Base-by-base conservation (phyloP, 2,329 filamentous ascomycete species). In the Westerdykella aurantiaca region DNA sequence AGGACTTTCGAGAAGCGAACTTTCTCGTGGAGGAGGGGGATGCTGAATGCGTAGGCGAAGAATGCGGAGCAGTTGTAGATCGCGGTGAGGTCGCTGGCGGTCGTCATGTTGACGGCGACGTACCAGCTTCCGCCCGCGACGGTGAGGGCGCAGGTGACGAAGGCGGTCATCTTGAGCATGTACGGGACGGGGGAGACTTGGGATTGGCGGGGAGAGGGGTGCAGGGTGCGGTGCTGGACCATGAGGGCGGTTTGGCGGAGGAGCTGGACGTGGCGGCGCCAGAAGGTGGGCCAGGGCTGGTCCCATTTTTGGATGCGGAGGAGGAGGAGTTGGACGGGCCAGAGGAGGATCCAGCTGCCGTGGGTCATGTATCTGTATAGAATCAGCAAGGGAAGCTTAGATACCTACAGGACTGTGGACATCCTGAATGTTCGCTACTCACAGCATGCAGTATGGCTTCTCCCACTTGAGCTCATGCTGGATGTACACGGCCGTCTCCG, bases 371-470 rank as follows among this genome's bases (percentile, higher is more conserved):
- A 85, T 35, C 79, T 82, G 56, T 10, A 4, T 13, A 9, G n/a
- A 9, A 14, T 35, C 5, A 39, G 35, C n/a, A 21, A 11, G 29
- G 37, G 22, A 25, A 14, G 17, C 33, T 13, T 14, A 14, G 7
- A 35, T 12, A 35, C 5, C 10, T 10, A 41, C 3, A 6, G 25
- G n/a, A 40, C 25, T 29, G 11, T 29, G 3, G 25, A 10, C 4
- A 9, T 29, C 25, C 11, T 4, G 7, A 12, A 29, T 12, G 25
- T 29, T 6, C 16, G 3, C 17, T 16, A 66, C 72, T 72, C 72
- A 96, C 76, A 98, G 81, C 93, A 98, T 98, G 75, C 88, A 95
- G 72, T 96, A 98, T n/a, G 93, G 88, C 73, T 98, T 98, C 71
- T 94, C 81, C 93, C 93, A 98, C 51, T 86, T 82, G 51, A 96